Conservation (phyloP, 306 rosid genomes). For the Herpetospermum pedunculosum region DNA sequence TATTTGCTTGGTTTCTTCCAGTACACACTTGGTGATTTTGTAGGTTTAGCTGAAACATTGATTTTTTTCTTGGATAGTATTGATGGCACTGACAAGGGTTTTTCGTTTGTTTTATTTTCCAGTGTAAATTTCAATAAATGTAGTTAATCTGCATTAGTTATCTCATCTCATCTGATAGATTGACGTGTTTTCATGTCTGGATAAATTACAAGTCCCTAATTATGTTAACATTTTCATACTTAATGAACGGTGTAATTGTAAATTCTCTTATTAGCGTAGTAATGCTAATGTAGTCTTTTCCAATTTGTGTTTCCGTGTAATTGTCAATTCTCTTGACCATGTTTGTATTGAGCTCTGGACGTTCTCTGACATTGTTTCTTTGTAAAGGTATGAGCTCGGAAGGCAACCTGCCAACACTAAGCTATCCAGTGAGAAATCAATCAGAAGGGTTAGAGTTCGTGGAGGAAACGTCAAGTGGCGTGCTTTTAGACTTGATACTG, state of each 20-base stretch:
- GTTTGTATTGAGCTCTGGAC: no score
- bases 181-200: background rate
- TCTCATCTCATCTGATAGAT: background rate
- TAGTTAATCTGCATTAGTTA: background rate
- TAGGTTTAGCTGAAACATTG: no score
- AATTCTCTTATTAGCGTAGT: background rate
- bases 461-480: slow-evolving; percentile 10
- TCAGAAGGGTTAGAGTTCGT: slow-evolving; percentile 3
- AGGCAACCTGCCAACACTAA: slow-evolving; percentile 8
- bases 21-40: background rate
- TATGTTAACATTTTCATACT: background rate
- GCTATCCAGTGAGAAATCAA: background rate
- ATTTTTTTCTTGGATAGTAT: background rate
- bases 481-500: slow-evolving; percentile 3
- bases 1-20: background rate
- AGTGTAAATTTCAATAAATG: background rate
- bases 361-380: background rate
- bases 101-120: background rate
- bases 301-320: no score
- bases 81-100: background rate
- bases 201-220: background rate
- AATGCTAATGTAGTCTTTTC: background rate
- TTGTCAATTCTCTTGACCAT: background rate
- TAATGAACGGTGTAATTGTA: background rate
- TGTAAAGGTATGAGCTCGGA: slow-evolving; percentile 3